Percentiles rank a stretch among this genome's conserved stretches.
phyloP scores from a whole-genome alignment of 345 rosid genomes.

The Linum usitatissimum region DNA sequence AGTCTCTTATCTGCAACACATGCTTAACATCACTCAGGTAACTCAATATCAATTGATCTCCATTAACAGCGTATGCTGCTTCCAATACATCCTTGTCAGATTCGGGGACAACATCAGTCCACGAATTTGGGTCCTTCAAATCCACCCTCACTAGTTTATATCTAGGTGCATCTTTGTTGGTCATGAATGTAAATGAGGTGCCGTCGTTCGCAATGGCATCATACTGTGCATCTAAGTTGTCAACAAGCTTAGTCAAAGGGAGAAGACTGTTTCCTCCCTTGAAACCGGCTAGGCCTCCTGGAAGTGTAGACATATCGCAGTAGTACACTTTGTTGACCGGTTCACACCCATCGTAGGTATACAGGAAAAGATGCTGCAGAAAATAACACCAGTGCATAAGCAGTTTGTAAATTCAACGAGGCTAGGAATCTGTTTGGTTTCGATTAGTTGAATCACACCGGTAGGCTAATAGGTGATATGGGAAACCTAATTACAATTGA shows the following conservation, averaged over 20 bases:
- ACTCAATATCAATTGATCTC: constrained; percentile 53
- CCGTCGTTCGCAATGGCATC: constrained; percentile 56
- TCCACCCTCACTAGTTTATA: constrained; percentile 76
- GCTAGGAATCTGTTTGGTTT: no score
- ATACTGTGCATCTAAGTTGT: constrained; percentile 58
- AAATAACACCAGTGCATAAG: not conserved
- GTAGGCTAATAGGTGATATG: no score
- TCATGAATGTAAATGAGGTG: constrained; percentile 56
- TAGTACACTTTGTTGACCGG: constrained; percentile 76
- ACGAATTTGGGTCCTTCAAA: constrained; percentile 53
- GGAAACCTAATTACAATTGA: no score
- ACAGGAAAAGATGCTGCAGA: constrained; percentile 62
- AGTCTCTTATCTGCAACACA: constrained; percentile 70
- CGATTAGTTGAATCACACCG: no score
- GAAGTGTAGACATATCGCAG: constrained; percentile 61
- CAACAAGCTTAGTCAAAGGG: constrained; percentile 76
- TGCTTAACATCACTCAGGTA: constrained; percentile 86
- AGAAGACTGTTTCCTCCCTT: constrained; percentile 36
- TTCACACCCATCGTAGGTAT: constrained; percentile 48
- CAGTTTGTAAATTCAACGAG: not conserved
- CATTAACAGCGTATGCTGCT: constrained; percentile 58
- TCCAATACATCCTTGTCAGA: constrained; percentile 65
- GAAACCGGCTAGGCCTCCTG: constrained; percentile 56
- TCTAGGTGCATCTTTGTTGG: constrained; percentile 75
- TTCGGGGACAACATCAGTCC: constrained; percentile 66